These are phyloP conservation scores for Fragaria iinumae DNA, from an alignment of 306 rosid genomes.

Conservation along the genomic window DNA sequence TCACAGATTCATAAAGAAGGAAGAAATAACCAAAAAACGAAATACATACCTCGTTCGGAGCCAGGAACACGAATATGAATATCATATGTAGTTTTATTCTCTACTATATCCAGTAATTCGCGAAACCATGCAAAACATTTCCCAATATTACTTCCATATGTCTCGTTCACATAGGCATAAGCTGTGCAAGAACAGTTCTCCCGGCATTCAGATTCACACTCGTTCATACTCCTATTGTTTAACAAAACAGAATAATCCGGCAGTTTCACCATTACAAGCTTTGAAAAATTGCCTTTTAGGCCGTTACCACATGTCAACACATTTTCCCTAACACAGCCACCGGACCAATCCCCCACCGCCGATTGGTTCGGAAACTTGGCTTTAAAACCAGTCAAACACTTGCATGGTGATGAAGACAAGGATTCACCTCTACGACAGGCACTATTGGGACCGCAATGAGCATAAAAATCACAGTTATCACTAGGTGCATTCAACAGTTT, in stretches of 20 bases:
- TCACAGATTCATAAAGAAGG: background rate
- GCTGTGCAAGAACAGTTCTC: slow-evolving; percentile 61
- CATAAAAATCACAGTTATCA: slow-evolving; percentile 3
- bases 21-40: background rate
- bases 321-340: slow-evolving; percentile 44
- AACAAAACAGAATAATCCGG: slow-evolving; percentile 1
- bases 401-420: background rate
- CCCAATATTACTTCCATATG: background rate
- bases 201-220: slow-evolving; percentile 40
- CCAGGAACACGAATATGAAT: background rate
- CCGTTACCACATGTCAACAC: slow-evolving; percentile 21
- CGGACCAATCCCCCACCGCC: slow-evolving; percentile 10
- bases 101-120: background rate
- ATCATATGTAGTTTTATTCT: background rate
- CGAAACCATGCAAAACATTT: slow-evolving; percentile 16
- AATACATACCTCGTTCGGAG: background rate
- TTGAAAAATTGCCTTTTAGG: background rate
- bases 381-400: background rate
- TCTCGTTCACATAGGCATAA: slow-evolving; percentile 34
- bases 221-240: slow-evolving; percentile 22
- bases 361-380: slow-evolving; percentile 32
- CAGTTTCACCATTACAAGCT: background rate
- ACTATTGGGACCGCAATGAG: background rate
- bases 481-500: background rate
- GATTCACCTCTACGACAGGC: background rate